Evolutionary conservation across 2,329 filamentous ascomycete species (phyloP), one percentile per base, ranked within the genome.

Genomic region (Incumbomyces lentus): DNA sequence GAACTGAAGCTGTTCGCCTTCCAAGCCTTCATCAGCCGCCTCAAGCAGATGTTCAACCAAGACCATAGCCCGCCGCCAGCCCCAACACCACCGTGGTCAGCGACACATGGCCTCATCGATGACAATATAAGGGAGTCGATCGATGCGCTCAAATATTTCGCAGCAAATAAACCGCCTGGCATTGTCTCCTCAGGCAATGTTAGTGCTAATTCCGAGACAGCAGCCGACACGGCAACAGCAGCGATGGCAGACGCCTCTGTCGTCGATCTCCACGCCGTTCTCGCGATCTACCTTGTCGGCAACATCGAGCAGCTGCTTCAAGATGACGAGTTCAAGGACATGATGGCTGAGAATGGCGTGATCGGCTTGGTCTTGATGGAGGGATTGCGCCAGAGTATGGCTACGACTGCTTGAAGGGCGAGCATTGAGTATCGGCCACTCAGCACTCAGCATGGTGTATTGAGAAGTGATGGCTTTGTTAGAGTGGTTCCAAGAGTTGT

Each of bases 241-340:
- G 16, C 22, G 32, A 18, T 22, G 12, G 10, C 40, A 42, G 11
- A 13, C 6, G n/a, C 14, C 12, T 17, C 13, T 32, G n/a, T 18
- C 12, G n/a, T 12, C 5, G n/a, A 26, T 16, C 40, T 42, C 12
- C 40, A 32, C 6, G 32, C 14, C 12, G 17, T 22, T 12, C 26
- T 42, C 26, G n/a, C 32, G 22, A 26, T 14, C 8, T 42, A 42
- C 18, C n/a, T 42, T 6, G 11, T 42, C 26, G 26, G 6, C 18
- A 26, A 42, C 26, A 6, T 42, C 2, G 40, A 42, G 29, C 14
- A 42, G 4, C 14, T 32, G 29, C 18, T 42, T 16, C n/a, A 31
- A 7, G 40, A 42, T 11, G 40, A 14, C n/a, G 40, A 42, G 40
- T 42, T 42, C 8, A 14, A 32, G 18, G 40, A 32, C n/a, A 32